A percentile compares a stretch with the other conserved stretches of the same genome.
phyloP scores from a whole-genome alignment of 2,329 filamentous ascomycete species.

The Fusarium phyllophilum region DNA sequence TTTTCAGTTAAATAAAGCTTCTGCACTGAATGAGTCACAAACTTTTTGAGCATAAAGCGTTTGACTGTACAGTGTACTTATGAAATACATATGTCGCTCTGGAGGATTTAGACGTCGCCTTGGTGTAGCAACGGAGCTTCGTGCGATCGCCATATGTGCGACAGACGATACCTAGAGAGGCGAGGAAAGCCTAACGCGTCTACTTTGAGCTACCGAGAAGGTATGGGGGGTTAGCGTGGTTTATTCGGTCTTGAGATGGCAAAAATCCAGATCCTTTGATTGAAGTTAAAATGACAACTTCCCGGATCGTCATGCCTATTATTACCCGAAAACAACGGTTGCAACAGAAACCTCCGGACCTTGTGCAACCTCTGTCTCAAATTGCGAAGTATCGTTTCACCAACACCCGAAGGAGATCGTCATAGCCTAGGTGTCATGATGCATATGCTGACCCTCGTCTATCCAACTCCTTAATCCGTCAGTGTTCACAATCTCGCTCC shows the following conservation, averaged over 20 bases:
- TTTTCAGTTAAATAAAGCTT: too few relatives aligned
- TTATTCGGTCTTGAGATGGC: not conserved
- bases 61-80: not conserved
- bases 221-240: not conserved
- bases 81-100: not conserved
- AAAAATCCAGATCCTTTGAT: too few relatives aligned
- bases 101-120: not conserved
- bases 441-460: not conserved
- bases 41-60: too few relatives aligned
- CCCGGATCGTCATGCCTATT: not conserved
- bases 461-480: not conserved
- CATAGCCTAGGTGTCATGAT: not conserved
- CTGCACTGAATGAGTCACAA: too few relatives aligned
- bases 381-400: not conserved
- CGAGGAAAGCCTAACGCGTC: not conserved
- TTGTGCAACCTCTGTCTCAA: not conserved
- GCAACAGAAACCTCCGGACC: too few relatives aligned
- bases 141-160: not conserved
- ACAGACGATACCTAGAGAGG: not conserved
- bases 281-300: too few relatives aligned
- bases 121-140: not conserved
- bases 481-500: constrained; percentile 1
- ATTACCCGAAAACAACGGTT: not conserved
- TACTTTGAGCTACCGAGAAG: not conserved
- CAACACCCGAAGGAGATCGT: not conserved